Base-by-base conservation (phyloP, 2,329 filamentous ascomycete species). In the Fusarium nodosum region DNA sequence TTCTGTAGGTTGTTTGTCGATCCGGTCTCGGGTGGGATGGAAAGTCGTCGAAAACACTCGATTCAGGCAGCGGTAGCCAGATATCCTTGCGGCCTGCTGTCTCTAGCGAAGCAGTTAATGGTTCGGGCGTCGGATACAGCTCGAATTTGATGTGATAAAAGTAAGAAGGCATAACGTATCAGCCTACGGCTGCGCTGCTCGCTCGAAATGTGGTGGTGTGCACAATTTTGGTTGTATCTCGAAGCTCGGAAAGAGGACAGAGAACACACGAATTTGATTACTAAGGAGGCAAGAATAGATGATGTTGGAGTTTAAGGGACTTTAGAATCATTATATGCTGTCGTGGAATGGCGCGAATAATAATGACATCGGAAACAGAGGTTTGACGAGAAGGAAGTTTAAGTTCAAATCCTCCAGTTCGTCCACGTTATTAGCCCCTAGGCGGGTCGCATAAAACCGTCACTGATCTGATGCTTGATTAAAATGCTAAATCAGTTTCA, bases 101-200 rank as follows among this genome's bases (percentile, higher is more conserved):
- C 28, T 59, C 60, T 20, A 47, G 52, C 16, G 58, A 56, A 39
- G 54, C 51, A 44, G 64, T 56, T 47, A 68, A 26, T 6, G 82
- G 82, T 52, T 80, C 77, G 47, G 82, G 77, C 64, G 79, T 83
- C 44, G 82, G 78, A 76, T 90, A 91, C 42, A 91, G 82, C 80
- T 91, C 89, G 73, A 91, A 85, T 71, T 87, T 89, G n/a, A 91
- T 75, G 72, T 91, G 88, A 73, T 90, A 91, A 69, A 87, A 87
- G 76, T 89, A 90, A 31, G 84, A 84, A 81, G 85, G 85, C 87
- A 89, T 89, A 80, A 75, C 81, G 47, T 60, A 31, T 56, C 31
- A 47, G 39, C 33, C 45, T 42, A 26, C 31, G 41, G 45, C 24
- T 41, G n/a, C 38, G 44, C 31, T 55, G 24, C 30, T 64, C 36